Percentiles rank a stretch among this genome's conserved stretches.
phyloP scores from a whole-genome alignment of 1,284 basidiomycete genomes.

The Spongispora temasekensis region DNA sequence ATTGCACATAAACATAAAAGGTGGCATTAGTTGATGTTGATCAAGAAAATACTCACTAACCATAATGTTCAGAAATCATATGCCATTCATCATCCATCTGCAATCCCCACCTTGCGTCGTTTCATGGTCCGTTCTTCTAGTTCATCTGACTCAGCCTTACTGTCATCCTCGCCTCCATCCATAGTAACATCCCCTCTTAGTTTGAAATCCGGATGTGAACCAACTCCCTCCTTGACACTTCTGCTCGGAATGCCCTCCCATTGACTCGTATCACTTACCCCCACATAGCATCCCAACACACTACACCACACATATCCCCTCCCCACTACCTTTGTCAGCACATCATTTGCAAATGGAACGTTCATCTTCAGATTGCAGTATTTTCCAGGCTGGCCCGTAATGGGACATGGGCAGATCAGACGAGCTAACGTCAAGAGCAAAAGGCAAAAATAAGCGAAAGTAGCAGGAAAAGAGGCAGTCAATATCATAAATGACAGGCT shows the following conservation, averaged over 20 bases:
- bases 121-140: slow-evolving; percentile 16
- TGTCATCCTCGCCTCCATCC: background rate
- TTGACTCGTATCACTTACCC: background rate
- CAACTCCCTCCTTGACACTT: background rate
- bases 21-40: background rate
- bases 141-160: background rate
- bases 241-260: background rate
- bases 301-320: slow-evolving; percentile 70
- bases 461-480: background rate
- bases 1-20: background rate
- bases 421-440: slow-evolving; percentile 46
- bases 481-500: background rate
- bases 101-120: slow-evolving; percentile 13
- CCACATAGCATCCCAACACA: slow-evolving; percentile 56
- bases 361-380: slow-evolving; percentile 79
- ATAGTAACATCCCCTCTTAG: background rate
- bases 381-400: slow-evolving; percentile 63
- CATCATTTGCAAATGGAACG: slow-evolving; percentile 71
- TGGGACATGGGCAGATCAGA: slow-evolving; percentile 58
- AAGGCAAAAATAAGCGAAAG: slow-evolving; percentile 3
- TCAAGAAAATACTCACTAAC: background rate
- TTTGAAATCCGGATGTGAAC: background rate
- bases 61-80: background rate
- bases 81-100: slow-evolving; percentile 5
- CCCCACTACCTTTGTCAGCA: slow-evolving; percentile 56